Evolutionary conservation across 345 rosid genomes (phyloP).

Genomic region (Angophora floribunda): DNA sequence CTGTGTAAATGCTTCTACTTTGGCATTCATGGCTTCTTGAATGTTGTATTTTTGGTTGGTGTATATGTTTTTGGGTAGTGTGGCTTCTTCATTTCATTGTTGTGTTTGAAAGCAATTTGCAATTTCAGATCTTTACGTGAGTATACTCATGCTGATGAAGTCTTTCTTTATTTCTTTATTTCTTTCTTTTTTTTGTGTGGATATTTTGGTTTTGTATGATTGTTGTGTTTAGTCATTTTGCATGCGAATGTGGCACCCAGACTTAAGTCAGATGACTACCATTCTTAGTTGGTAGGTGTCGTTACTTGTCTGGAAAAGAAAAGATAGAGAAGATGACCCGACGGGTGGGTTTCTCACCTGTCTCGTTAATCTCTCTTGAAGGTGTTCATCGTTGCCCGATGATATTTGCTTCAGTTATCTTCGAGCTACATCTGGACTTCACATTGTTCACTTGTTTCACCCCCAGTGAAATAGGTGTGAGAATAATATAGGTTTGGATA

Average conservation of each 20-base stretch:
- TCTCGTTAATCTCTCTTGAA: slow-evolving; percentile 13
- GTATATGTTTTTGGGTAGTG: not conserved
- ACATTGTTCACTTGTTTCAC: slow-evolving; percentile 1
- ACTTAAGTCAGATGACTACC: slow-evolving; percentile 23
- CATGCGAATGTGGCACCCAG: not conserved
- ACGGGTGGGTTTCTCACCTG: slow-evolving; percentile 28
- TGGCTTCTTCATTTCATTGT: not conserved
- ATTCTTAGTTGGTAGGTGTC: slow-evolving; percentile 10
- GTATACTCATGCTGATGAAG: not conserved
- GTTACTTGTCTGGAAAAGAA: slow-evolving; percentile 45
- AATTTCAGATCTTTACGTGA: not conserved
- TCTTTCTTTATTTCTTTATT: not conserved
- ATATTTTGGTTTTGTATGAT: not conserved
- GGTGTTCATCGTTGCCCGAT: slow-evolving; percentile 47
- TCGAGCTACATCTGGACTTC: slow-evolving; percentile 49
- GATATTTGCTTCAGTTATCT: slow-evolving; percentile 8
- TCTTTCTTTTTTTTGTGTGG: too few relatives aligned
- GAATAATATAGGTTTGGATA: not conserved
- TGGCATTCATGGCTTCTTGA: not conserved
- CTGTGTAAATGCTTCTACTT: not conserved
- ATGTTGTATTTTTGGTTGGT: not conserved
- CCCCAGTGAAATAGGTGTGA: not conserved
- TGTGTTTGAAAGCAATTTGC: not conserved
- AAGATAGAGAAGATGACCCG: slow-evolving; percentile 16
- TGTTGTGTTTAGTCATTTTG: not conserved